These are phyloP conservation scores for Ceratocystis destructans DNA, from an alignment of 2,329 filamentous ascomycete genomes.

Conservation along the genomic window DNA sequence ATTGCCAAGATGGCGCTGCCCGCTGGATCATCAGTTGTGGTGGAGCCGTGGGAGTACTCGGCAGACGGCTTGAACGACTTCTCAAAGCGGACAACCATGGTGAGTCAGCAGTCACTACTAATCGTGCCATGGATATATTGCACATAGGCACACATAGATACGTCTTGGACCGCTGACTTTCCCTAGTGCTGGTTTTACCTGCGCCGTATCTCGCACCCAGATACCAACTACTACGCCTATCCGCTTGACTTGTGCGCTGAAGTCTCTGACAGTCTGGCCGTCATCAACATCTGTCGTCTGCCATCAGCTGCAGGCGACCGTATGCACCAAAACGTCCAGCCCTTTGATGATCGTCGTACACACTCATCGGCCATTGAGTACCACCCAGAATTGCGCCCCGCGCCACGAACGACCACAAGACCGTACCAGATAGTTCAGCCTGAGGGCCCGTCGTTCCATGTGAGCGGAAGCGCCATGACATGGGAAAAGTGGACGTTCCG, in stretches of 20 bases:
- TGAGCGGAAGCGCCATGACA: conserved; percentile 32
- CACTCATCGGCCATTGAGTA: conserved; percentile 23
- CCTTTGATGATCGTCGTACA: conserved; percentile 8
- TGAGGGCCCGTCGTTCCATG: conserved; percentile 28
- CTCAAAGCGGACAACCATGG: conserved; percentile 36
- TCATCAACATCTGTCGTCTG: conserved; percentile 37
- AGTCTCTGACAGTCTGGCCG: conserved; percentile 35
- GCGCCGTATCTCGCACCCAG: conserved; percentile 28
- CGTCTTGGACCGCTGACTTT: not conserved
- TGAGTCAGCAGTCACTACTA: conserved; percentile 21
- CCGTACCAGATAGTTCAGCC: conserved; percentile 30
- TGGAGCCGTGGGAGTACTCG: conserved; percentile 44
- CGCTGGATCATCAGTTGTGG: conserved; percentile 30
- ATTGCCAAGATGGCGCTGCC: conserved; percentile 33
- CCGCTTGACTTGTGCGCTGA: conserved; percentile 41
- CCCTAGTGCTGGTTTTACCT: conserved; percentile 29
- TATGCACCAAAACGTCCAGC: conserved; percentile 31
- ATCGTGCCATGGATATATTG: no score
- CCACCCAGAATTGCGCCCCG: conserved; percentile 24
- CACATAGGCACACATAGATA: no score
- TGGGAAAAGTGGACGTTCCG: conserved; percentile 58
- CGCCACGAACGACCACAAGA: conserved; percentile 25
- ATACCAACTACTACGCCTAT: conserved; percentile 45
- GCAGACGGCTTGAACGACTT: conserved; percentile 41
- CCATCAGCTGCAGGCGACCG: conserved; percentile 30